Conservation (phyloP, 768 basidiomycete species). For the Chalciporus chontae region DNA sequence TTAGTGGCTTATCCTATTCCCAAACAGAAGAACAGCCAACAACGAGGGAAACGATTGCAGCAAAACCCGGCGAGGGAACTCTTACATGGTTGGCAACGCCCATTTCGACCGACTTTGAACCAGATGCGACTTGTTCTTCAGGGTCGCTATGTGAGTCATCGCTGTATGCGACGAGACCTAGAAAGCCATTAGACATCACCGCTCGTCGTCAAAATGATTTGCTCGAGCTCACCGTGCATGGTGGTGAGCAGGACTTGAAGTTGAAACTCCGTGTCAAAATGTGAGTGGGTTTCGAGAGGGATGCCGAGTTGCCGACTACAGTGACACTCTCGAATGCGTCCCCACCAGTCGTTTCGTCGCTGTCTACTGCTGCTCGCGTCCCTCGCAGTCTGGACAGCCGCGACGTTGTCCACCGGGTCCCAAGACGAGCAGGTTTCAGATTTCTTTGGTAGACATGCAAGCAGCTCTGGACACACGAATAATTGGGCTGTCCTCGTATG, state of each 20-base stretch:
- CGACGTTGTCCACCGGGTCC: conserved; percentile 9
- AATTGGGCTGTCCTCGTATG: conserved; percentile 99
- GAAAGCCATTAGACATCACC: conserved; percentile 1
- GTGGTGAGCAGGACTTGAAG: conserved; percentile 5
- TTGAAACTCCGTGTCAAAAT: conserved; percentile 24
- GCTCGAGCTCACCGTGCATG: conserved; percentile 29
- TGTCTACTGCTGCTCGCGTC: conserved; percentile 30
- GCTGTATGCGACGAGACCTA: conserved; percentile 62
- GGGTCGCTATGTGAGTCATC: conserved; percentile 61
- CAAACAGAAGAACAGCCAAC: conserved; percentile 55
- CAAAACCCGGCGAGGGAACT: conserved; percentile 40
- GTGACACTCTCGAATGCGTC: conserved; percentile 19
- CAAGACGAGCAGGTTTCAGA: conserved; percentile 37
- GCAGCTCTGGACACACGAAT: conserved; percentile 68
- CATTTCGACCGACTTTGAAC: conserved; percentile 17
- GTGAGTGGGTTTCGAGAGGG: neutral
- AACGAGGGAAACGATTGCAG: conserved; percentile 58
- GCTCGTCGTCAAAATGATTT: neutral
- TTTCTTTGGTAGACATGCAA: conserved; percentile 45
- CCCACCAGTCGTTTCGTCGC: conserved; percentile 19
- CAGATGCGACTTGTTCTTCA: conserved; percentile 40
- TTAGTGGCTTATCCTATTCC: conserved; percentile 61
- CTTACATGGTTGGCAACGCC: conserved; percentile 52
- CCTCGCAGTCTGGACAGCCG: conserved; percentile 35
- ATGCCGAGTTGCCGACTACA: conserved; percentile 26